These are phyloP conservation scores for Rhodamnia rubescens DNA, from an alignment of 345 rosid genomes.

Conservation along the genomic window DNA sequence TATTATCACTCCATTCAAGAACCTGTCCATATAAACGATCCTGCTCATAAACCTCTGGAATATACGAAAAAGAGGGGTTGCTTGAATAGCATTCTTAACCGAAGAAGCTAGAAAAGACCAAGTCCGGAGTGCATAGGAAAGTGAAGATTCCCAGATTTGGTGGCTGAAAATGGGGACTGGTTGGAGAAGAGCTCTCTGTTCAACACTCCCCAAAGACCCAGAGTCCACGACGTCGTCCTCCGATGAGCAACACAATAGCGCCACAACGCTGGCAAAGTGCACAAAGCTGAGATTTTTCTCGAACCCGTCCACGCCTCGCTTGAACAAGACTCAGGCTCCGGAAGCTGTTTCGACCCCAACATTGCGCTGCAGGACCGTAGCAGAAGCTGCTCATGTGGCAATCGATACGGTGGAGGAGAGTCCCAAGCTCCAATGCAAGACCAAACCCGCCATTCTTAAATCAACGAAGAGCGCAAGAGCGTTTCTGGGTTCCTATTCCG, in stretches of 20 bases:
- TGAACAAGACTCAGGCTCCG: not conserved
- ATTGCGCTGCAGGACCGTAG: constrained; percentile 14
- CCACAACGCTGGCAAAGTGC: constrained; percentile 41
- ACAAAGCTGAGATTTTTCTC: constrained; percentile 47
- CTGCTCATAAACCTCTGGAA: not conserved
- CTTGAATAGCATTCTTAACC: not conserved
- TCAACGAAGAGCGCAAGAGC: constrained; percentile 11
- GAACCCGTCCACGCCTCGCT: constrained; percentile 60
- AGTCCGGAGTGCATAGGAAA: not conserved
- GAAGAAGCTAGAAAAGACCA: not conserved
- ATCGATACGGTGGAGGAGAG: not conserved
- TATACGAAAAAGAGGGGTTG: not conserved
- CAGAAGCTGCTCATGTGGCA: not conserved
- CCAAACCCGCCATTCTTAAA: constrained; percentile 12
- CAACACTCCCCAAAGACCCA: constrained; percentile 51
- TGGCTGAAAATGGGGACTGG: constrained; percentile 60
- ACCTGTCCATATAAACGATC: constrained; percentile 3
- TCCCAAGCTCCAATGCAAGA: constrained; percentile 23
- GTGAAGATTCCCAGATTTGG: not conserved
- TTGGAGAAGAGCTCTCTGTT: constrained; percentile 96
- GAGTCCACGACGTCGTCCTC: constrained; percentile 1
- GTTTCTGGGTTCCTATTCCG: constrained; percentile 12
- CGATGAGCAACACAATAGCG: constrained; percentile 9
- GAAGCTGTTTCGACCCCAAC: not conserved
- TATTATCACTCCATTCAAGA: not conserved